phyloP scores from a whole-genome alignment of 768 basidiomycete species.

The Kwoniella europaea region DNA sequence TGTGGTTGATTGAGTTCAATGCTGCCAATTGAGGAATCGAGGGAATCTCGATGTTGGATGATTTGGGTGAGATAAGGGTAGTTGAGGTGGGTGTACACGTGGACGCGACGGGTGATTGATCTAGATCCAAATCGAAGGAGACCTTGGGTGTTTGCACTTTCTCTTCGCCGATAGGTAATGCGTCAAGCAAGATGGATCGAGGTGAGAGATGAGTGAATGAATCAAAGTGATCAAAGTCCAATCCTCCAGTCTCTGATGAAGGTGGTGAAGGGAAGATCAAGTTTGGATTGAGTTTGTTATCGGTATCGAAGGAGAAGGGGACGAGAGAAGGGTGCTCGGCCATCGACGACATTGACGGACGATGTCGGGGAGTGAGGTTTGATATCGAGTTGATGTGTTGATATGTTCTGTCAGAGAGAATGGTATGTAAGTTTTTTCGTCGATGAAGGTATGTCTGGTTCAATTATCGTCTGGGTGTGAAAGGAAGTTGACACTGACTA shows the following conservation, averaged over 20 bases:
- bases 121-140: constrained; percentile 14
- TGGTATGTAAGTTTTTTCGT: too few species aligned
- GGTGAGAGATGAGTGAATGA: constrained; percentile 15
- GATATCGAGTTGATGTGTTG: not conserved
- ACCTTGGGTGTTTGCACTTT: constrained; percentile 2
- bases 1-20: not conserved
- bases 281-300: constrained; percentile 9
- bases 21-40: constrained; percentile 4
- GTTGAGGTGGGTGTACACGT: constrained; percentile 21
- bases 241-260: constrained; percentile 10
- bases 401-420: not conserved
- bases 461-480: too few species aligned
- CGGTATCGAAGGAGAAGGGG: constrained; percentile 14
- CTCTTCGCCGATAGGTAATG: constrained; percentile 10
- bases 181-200: constrained; percentile 6
- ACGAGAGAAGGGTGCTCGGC: constrained; percentile 10
- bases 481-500: too few species aligned
- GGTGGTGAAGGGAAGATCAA: constrained; percentile 23
- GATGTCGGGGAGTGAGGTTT: not conserved
- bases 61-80: constrained; percentile 23
- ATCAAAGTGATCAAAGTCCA: constrained; percentile 20
- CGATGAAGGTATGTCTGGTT: too few species aligned
- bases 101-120: constrained; percentile 17
- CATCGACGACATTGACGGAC: constrained; percentile 17
- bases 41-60: constrained; percentile 10